Evolutionary conservation across 441 rosid species (phyloP).

Genomic region (Heliophila coronopifolia): DNA sequence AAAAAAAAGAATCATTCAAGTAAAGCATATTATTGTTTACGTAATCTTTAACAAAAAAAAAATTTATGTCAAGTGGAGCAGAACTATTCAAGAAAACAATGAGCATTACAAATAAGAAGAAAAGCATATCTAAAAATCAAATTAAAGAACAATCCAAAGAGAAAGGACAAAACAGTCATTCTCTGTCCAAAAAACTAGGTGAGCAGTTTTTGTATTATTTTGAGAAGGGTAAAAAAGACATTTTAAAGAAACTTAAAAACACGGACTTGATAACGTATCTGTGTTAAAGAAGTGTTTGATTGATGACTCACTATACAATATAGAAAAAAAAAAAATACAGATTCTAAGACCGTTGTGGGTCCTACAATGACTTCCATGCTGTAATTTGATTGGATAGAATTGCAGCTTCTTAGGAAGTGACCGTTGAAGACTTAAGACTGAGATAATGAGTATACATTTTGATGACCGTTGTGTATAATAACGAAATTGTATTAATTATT

Average conservation of each 20-base stretch:
- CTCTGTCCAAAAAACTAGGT: not conserved
- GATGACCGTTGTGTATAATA: too few relatives aligned
- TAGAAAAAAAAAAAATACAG: not conserved
- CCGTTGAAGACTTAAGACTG: conserved; percentile 29
- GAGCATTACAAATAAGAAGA: not conserved
- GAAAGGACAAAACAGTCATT: not conserved
- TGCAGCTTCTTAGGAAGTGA: conserved; percentile 29
- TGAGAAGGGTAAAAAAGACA: conserved; percentile 3
- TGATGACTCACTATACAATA: conserved; percentile 16
- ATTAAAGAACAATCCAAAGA: not conserved
- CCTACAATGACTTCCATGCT: not conserved
- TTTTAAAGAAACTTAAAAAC: conserved; percentile 13
- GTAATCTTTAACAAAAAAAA: too few relatives aligned
- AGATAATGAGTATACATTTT: too few relatives aligned
- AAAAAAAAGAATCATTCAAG: not conserved
- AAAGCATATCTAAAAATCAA: not conserved
- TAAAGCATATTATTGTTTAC: too few relatives aligned
- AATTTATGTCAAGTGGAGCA: not conserved
- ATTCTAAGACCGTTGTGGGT: conserved; percentile 20
- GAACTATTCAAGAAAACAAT: not conserved
- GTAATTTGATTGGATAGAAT: conserved; percentile 5
- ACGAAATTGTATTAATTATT: too few relatives aligned
- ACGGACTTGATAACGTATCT: conserved; percentile 23
- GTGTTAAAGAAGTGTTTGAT: conserved; percentile 26
- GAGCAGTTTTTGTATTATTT: not conserved